Evolutionary conservation across 306 rosid genomes (phyloP).

Genomic region (Corylus heterophylla): DNA sequence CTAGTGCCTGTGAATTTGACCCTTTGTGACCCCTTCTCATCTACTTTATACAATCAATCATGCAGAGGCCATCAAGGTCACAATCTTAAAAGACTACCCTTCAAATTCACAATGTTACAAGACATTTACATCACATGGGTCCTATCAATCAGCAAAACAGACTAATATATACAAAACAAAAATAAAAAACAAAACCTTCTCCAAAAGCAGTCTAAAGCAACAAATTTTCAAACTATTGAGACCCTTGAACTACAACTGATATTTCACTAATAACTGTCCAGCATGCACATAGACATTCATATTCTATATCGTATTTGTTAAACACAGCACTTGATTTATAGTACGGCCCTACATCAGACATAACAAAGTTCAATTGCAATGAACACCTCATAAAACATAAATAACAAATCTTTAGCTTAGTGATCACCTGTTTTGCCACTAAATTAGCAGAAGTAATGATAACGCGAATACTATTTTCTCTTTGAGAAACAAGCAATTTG

Average conservation of each 20-base stretch:
- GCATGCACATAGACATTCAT: conserved; percentile 10
- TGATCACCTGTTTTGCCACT: conserved; percentile 73
- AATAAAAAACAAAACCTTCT: neutral
- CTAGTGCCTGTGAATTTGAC: neutral
- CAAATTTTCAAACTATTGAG: conserved; percentile 15
- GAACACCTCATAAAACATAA: neutral
- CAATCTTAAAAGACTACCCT: neutral
- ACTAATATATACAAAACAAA: neutral
- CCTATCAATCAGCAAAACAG: neutral
- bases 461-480: conserved; percentile 65
- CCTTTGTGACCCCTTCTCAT: neutral
- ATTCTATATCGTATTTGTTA: conserved; percentile 3
- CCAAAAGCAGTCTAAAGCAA: conserved; percentile 13
- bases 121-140: neutral
- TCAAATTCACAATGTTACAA: conserved; percentile 6
- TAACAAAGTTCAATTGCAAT: neutral
- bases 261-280: neutral
- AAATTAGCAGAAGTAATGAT: conserved; percentile 83
- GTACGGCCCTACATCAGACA: neutral
- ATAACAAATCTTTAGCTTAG: conserved; percentile 26
- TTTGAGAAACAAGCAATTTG: conserved; percentile 66
- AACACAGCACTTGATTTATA: neutral
- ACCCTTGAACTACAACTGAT: conserved; percentile 25
- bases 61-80: conserved; percentile 7
- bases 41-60: neutral